These are phyloP conservation scores for Chytriomyces sp. DNA, from an alignment of 192 early-diverging fungal genomes.

Conservation along the genomic window DNA sequence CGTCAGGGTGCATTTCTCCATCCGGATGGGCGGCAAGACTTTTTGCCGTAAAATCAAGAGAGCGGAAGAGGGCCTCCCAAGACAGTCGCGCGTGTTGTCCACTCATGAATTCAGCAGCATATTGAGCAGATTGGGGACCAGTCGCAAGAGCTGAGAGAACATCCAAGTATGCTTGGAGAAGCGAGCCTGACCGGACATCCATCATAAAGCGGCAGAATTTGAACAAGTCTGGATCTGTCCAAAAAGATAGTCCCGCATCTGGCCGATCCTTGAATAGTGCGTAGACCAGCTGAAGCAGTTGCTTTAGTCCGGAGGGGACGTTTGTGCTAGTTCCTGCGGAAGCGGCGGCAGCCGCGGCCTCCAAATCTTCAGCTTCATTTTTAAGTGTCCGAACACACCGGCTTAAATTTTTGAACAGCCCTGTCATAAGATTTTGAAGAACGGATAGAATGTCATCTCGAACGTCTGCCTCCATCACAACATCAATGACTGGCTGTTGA, in stretches of 20 bases:
- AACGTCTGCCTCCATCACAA: conserved; percentile 28
- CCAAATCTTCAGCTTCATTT: conserved; percentile 37
- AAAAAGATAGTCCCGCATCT: conserved; percentile 60
- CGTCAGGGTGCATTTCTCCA: conserved; percentile 71
- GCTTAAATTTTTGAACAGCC: conserved; percentile 31
- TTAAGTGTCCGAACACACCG: conserved; percentile 34
- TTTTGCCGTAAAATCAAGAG: conserved; percentile 62
- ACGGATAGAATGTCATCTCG: conserved; percentile 7
- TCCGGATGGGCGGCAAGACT: conserved; percentile 29
- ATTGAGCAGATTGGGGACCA: conserved; percentile 69
- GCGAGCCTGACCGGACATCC: conserved; percentile 45
- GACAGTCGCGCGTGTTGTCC: conserved; percentile 31
- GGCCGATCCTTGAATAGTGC: conserved; percentile 75
- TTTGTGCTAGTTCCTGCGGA: neutral
- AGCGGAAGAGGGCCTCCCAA: conserved; percentile 36
- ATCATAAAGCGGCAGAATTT: conserved; percentile 54
- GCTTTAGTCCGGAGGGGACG: conserved; percentile 50
- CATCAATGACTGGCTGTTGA: neutral
- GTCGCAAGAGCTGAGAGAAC: conserved; percentile 84
- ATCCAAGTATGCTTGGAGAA: conserved; percentile 69
- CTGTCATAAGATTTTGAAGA: conserved; percentile 21
- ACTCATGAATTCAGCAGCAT: conserved; percentile 64
- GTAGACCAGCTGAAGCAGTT: conserved; percentile 75
- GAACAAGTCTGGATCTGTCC: conserved; percentile 55
- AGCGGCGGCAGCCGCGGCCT: neutral